These are phyloP conservation scores for Dioscorea cayenensis DNA, from an alignment of 116 monocot species.

Conservation along the genomic window DNA sequence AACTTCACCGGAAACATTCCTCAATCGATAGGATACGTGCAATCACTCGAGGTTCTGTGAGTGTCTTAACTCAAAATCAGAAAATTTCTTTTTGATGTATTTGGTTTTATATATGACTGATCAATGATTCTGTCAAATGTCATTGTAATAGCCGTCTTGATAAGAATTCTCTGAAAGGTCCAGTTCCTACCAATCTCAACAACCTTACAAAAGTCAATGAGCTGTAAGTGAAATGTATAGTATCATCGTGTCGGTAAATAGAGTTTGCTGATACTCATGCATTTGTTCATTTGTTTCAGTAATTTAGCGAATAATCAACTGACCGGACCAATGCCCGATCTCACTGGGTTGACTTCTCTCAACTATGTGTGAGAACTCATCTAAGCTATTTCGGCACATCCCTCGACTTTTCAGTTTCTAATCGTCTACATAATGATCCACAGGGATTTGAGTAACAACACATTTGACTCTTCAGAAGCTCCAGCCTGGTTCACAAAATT, in stretches of 20 bases:
- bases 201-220: slow-evolving; percentile 58
- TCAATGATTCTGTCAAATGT: not conserved
- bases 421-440: not conserved
- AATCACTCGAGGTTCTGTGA: slow-evolving; percentile 67
- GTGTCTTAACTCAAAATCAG: slow-evolving; percentile 13
- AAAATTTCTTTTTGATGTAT: not conserved
- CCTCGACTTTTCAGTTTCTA: not conserved
- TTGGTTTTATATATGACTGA: not conserved
- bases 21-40: slow-evolving; percentile 47
- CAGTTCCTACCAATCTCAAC: slow-evolving; percentile 52
- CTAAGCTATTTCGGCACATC: not conserved
- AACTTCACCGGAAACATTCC: slow-evolving; percentile 68
- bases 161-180: slow-evolving; percentile 39
- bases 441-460: slow-evolving; percentile 93
- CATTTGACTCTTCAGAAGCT: slow-evolving; percentile 55
- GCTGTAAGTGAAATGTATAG: slow-evolving; percentile 54
- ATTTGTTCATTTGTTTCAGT: slow-evolving; percentile 29
- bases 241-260: not conserved
- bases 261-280: not conserved
- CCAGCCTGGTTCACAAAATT: slow-evolving; percentile 69
- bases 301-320: slow-evolving; percentile 72
- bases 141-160: slow-evolving; percentile 66
- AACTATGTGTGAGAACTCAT: slow-evolving; percentile 60
- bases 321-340: slow-evolving; percentile 62
- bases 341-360: slow-evolving; percentile 53